Conservation (phyloP, 176 grass and related monocot genomes). For the Avena eriantha region DNA sequence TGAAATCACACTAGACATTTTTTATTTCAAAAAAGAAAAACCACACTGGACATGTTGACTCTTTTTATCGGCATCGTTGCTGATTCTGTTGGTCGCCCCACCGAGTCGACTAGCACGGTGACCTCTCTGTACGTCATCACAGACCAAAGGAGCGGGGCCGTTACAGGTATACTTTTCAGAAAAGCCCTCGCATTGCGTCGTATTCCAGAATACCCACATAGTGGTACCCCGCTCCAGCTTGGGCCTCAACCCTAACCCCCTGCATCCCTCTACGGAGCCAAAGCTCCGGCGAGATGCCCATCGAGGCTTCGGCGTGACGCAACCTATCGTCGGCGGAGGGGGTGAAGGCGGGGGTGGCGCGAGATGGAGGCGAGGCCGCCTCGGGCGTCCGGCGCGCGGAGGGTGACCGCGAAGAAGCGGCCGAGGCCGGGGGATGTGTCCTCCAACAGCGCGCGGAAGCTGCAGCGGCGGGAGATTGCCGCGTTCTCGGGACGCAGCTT, state of each 20-base stretch:
- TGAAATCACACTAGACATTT: too few relatives aligned
- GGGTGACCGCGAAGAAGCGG: slow-evolving; percentile 64
- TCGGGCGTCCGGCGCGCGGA: slow-evolving; percentile 48
- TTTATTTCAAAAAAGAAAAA: too few relatives aligned
- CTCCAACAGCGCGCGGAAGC: slow-evolving; percentile 64
- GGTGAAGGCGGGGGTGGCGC: background rate
- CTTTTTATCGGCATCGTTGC: too few relatives aligned
- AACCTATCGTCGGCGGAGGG: slow-evolving; percentile 4
- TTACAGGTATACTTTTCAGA: background rate
- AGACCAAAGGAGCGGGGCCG: background rate
- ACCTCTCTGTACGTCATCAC: too few relatives aligned
- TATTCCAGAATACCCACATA: background rate
- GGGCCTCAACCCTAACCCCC: slow-evolving; percentile 8
- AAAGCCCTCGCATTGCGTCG: background rate
- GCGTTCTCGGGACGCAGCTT: slow-evolving; percentile 50
- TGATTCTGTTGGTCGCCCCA: too few relatives aligned
- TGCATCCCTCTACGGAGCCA: background rate
- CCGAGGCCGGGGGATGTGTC: slow-evolving; percentile 48
- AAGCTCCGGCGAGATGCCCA: slow-evolving; percentile 37
- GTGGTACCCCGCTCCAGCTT: background rate
- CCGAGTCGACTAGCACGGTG: too few relatives aligned
- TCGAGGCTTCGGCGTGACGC: slow-evolving; percentile 21
- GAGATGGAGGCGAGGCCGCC: slow-evolving; percentile 58
- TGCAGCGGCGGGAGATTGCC: slow-evolving; percentile 66
- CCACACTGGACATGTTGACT: too few relatives aligned